phyloP scores from a whole-genome alignment of 257 asterid genomes.

The Gardenia jasminoides region DNA sequence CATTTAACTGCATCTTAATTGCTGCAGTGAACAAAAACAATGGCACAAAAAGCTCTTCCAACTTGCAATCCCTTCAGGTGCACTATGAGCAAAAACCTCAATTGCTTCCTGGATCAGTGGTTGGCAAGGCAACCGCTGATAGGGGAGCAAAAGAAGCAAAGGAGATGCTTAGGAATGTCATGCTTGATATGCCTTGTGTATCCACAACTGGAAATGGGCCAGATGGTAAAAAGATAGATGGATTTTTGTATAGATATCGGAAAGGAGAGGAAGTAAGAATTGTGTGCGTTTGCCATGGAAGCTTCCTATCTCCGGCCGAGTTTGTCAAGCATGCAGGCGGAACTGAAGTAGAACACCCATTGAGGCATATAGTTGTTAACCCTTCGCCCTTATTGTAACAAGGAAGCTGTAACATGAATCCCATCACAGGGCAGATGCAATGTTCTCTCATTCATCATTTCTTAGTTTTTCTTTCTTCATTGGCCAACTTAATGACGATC shows the following conservation, averaged over 20 bases:
- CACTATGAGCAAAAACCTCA: constrained; percentile 11
- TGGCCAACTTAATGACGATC: background rate
- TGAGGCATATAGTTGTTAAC: constrained; percentile 69
- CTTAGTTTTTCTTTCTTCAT: background rate
- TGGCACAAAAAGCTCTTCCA: constrained; percentile 17
- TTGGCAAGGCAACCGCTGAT: constrained; percentile 12
- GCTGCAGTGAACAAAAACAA: constrained; percentile 6
- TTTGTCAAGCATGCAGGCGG: constrained; percentile 81
- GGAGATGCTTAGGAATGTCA: constrained; percentile 25
- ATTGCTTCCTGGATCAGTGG: constrained; percentile 5
- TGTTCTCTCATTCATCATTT: background rate
- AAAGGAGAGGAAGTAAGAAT: constrained; percentile 79
- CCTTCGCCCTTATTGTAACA: constrained; percentile 46
- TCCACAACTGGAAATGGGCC: constrained; percentile 54
- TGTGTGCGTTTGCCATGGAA: constrained; percentile 83
- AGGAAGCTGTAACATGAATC: background rate
- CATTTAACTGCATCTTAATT: background rate
- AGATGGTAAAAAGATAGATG: constrained; percentile 52
- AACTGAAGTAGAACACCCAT: constrained; percentile 59
- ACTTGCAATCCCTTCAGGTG: constrained; percentile 1
- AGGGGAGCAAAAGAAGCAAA: constrained; percentile 20
- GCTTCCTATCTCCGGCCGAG: constrained; percentile 71
- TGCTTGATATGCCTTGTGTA: constrained; percentile 69
- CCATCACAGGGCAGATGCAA: background rate
- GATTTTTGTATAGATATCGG: constrained; percentile 60